Evolutionary conservation across 805 yeast species (phyloP).

Genomic region (Hemisphaericaspora nanyangensis): DNA sequence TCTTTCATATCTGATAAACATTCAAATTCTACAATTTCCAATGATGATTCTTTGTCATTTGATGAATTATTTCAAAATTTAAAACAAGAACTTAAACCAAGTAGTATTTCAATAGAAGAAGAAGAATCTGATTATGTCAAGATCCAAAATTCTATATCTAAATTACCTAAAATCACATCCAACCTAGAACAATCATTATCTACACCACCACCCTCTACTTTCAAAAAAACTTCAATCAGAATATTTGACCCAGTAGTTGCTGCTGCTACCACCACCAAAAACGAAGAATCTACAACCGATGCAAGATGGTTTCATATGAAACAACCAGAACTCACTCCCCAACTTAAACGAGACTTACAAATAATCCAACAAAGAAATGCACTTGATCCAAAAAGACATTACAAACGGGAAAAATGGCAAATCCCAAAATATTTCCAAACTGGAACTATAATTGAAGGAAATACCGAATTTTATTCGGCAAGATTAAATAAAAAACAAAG

Average conservation of each 20-base stretch:
- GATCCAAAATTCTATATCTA: constrained; percentile 32
- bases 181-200: constrained; percentile 21
- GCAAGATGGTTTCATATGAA: constrained; percentile 79
- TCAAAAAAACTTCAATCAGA: constrained; percentile 19
- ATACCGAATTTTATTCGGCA: constrained; percentile 69
- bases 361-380: constrained; percentile 84
- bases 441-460: constrained; percentile 84
- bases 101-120: neutral
- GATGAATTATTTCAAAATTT: constrained; percentile 31
- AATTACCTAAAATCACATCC: constrained; percentile 39
- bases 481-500: constrained; percentile 69
- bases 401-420: constrained; percentile 79
- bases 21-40: constrained; percentile 4
- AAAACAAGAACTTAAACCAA: constrained; percentile 18
- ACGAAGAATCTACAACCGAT: constrained; percentile 12
- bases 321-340: constrained; percentile 67
- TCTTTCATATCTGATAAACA: constrained; percentile 18
- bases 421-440: constrained; percentile 78
- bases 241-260: constrained; percentile 50
- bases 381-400: constrained; percentile 92
- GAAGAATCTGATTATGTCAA: constrained; percentile 19
- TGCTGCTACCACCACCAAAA: constrained; percentile 11
- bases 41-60: constrained; percentile 15
- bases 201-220: constrained; percentile 10
- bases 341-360: constrained; percentile 70